Base-by-base conservation (phyloP, 495 filamentous ascomycete genomes). In the Aspergillus indologenus region DNA sequence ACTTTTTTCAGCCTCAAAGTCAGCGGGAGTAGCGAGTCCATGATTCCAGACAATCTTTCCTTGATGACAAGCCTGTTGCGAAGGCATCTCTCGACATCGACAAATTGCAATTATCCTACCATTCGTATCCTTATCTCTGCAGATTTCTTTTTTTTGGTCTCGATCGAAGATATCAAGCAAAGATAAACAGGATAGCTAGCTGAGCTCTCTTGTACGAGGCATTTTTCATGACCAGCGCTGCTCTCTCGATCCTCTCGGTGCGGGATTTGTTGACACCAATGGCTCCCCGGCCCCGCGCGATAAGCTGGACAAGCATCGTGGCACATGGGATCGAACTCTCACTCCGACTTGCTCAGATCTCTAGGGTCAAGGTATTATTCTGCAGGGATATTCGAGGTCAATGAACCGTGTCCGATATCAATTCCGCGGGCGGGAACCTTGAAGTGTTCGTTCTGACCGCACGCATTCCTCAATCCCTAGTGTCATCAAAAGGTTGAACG, bases 221-320 rank as follows among this genome's bases (percentile, higher is more conserved):
- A 40, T 42, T 42, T 43, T 18, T 49, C 29, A 21, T 46, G 20
- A 29, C 55, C 55, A 48, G 48, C 45, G 23, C 12, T 18, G 23
- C 18, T 22, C 21, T n/a, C 24, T 43, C 44, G 19, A 57, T 19
- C 2, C 20, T 24, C 43, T n/a, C 43, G 54, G 26, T 57, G 55
- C 24, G 45, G 55, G 55, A 57, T 57, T 57, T 57, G 47, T 50
- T 48, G 42, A 22, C 46, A 57, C 55, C 55, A 57, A 57, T 57
- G 29, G 20, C 26, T 17, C 4, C 15, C 19, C 1, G 1, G 5
- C 9, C n/a, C 19, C 18, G 18, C 18, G 44, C 22, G 55, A 49
- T 57, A 57, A 49, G 48, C 48, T 12, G 1, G 4, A 29, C 14
- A 19, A 8, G 29, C 29, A 24, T 29, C 48, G 23, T 51, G 9